Base-by-base conservation (phyloP, 2,329 filamentous ascomycete species). In the Ampelomyces quisqualis region DNA sequence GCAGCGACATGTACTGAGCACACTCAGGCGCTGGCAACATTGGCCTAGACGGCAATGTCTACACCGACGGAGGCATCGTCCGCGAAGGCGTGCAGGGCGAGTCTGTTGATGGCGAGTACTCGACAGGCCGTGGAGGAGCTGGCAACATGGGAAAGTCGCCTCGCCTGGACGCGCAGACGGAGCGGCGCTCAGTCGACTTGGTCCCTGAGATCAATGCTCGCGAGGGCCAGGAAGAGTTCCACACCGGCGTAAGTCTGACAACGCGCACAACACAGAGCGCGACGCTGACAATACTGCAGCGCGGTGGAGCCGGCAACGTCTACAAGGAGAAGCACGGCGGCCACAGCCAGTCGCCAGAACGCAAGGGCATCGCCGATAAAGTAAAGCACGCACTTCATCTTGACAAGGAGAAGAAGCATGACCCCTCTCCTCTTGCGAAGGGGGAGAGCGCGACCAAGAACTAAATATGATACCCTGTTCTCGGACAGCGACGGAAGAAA, bases 11-110 rank as follows among this genome's bases (percentile, higher is more conserved):
- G 36, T 22, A 34, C 47, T 54, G 34, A 58, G 33, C 34, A 23
- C 18, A 14, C 34, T 22, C 45, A 81, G 78, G 78, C 50, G 74
- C 77, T 47, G 79, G 78, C 48, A 82, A 82, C 62, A 81, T 81
- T 47, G 73, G 76, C 42, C 69, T 67, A 22, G 78, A 81, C 55
- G 35, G 58, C 20, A 73, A 68, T 19, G 57, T 70, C 67, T 75
- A 75, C 58, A 64, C 65, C 31, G 72, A 74, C 47, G 72, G 66
- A 45, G 65, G 62, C 50, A 73, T 76, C 44, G 60, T 72, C 27
- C 73, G 72, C 56, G 72, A 75, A 60, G 73, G 72, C 45, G 34
- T 64, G 20, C 56, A 64, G 42, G 70, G 70, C 51, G 63, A 69
- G 32, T 62, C 66, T 26, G 41, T 34, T 10, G 55, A 65, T 30